Evolutionary conservation across 2,329 filamentous ascomycete genomes (phyloP), one percentile per base, ranked within the genome.

Genomic region (Lasiodiplodia hormozganensis): DNA sequence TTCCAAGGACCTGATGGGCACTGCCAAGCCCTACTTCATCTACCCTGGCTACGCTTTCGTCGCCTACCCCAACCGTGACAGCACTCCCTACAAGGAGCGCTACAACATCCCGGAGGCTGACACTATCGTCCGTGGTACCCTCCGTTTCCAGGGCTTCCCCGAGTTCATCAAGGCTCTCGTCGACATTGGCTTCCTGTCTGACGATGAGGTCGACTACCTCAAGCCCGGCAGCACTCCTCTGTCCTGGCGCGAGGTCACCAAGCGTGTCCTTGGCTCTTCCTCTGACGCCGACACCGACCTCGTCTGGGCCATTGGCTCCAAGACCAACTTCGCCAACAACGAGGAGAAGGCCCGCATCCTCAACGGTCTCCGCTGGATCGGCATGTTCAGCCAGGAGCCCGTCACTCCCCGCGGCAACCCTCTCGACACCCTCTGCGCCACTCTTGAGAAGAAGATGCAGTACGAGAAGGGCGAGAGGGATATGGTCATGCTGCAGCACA

Each of bases 11-110:
- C 86, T 97, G 70, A 98, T 97, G 95, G 90, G 84, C 70, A 88
- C 87, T 62, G 93, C 94, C 51, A 95, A 96, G 86, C 92, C 93
- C 62, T 97, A 97, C 87, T 89, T 87, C 82, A 96, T 95, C 84
- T 96, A 94, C 84, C 92, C 92, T 43, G 92, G 93, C 69, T 97
- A 90, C 80, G 90, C 91, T 64, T 95, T 97, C 75, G 94, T 97
- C 73, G 93, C 91, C 52, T 98, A 98, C 83, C 92, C 92, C 69
- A 98, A 98, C 88, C 87, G 94, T 74, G 94, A 98, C 82, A 94
- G 90, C 23, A 96, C 92, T 18, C 86, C 88, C 10, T 98, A 96
- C 88, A 90, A 89, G 77, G 90, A 97, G 85, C 89, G 92, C 71
- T 97, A 97, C 87, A 83, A 88, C 81, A 97, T 97, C 76, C 94